These are phyloP conservation scores for Candida quercuum DNA, from an alignment of 805 yeast species.

Conservation along the genomic window DNA sequence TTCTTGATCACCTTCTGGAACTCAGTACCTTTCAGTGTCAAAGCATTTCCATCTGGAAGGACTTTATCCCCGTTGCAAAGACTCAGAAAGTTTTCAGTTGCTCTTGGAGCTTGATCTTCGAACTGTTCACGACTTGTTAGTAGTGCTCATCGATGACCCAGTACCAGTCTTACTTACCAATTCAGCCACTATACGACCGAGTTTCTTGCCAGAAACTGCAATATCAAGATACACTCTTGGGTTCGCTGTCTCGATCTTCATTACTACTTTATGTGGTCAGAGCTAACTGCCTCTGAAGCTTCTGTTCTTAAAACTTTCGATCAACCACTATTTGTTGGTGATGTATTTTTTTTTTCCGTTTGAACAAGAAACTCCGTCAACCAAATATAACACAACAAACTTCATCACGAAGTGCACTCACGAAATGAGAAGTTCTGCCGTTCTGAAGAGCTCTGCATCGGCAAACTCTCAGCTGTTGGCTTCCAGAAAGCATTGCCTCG, in stretches of 20 bases:
- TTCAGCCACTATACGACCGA: constrained; percentile 62
- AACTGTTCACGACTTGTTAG: constrained; percentile 16
- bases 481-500: constrained; percentile 2
- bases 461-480: neutral
- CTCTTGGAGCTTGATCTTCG: constrained; percentile 47
- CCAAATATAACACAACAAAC: neutral
- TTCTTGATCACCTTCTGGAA: constrained; percentile 65
- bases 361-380: neutral
- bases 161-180: constrained; percentile 30
- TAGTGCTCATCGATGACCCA: too few species aligned
- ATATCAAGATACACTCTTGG: constrained; percentile 45
- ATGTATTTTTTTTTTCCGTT: too few species aligned
- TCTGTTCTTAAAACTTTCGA: neutral
- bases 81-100: constrained; percentile 44
- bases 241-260: constrained; percentile 9
- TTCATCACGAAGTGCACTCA: too few species aligned
- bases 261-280: neutral
- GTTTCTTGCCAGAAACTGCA: constrained; percentile 30
- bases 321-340: too few species aligned
- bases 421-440: neutral
- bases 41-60: constrained; percentile 15
- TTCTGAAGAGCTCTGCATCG: neutral
- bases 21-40: constrained; percentile 36
- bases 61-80: constrained; percentile 36
- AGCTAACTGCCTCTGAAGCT: neutral